Evolutionary conservation across 768 basidiomycete species (phyloP), one percentile per base, ranked within the genome.

Genomic region (Pleurotus pulmonarius): DNA sequence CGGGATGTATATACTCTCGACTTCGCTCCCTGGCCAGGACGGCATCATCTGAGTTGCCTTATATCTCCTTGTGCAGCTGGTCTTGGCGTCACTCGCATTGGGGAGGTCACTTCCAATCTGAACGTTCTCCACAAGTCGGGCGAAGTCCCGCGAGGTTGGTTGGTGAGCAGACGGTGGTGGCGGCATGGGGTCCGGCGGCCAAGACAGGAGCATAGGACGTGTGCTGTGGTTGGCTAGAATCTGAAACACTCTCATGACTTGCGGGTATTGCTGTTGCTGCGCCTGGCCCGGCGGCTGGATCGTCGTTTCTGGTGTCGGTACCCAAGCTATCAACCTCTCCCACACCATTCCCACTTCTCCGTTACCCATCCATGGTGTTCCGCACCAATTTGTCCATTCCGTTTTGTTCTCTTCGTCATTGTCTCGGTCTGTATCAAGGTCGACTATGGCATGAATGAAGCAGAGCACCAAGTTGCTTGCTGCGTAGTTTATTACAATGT

Each of bases 401-500:
- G 88, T 85, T 71, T 88, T 92, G 69, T 80, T 70, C 40, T 58
- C 59, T 68, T 91, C 88, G 69, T 92, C 87, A 63, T 91, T 90
- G 75, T 92, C 89, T 8, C 71, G 73, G 25, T 37, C 29, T 38
- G 77, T 77, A 51, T 80, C 78, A 57, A 90, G 78, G 77, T 93
- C 90, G 58, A 83, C 82, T 29, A 84, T 83, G 41, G 92, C 91
- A 64, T 94, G 92, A 48, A 93, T 83, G 75, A 94, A 94, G 69
- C 92, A 93, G 34, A 94, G 77, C 58, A 93, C 89, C 66, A 94
- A 83, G 57, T 85, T 88, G 59, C 93, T 88, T 13, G 90, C 89
- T 49, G 90, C 91, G 83, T 86, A 90, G 70, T 92, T 94, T 66
- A 92, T 88, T 64, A 93, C 91, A 64, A 94, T 85, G 71, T 94